A percentile compares a stretch with the other conserved stretches of the same genome.
Evolutionary conservation across 768 basidiomycete species (phyloP).

Genomic region (Ramaria rubella): DNA sequence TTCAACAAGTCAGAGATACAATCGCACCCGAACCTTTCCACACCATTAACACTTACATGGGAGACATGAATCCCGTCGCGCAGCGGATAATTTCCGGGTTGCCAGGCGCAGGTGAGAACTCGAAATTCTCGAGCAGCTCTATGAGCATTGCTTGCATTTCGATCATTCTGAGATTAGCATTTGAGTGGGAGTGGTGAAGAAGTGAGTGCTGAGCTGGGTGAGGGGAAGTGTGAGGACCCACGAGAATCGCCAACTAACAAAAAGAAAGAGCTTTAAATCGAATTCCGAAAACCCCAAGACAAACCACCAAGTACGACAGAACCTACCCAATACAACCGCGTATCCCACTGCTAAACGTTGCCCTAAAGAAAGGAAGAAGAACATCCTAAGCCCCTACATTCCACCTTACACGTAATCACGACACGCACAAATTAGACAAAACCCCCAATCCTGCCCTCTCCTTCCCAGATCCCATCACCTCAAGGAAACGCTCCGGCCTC

Average conservation of each 20-base stretch:
- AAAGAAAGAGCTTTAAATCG: background rate
- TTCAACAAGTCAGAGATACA: no score
- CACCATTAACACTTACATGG: no score
- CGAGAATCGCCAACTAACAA: conserved; percentile 16
- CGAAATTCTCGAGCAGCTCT: conserved; percentile 6
- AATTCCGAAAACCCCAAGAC: background rate
- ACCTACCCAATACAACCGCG: conserved; percentile 7
- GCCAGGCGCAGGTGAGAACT: conserved; percentile 19
- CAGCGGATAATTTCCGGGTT: conserved; percentile 26
- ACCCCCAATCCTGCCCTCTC: background rate
- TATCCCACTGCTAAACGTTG: background rate
- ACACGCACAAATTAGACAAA: background rate
- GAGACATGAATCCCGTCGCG: conserved; percentile 27
- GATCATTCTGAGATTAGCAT: conserved; percentile 10
- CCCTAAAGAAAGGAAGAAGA: background rate
- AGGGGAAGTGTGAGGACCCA: background rate
- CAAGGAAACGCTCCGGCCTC: conserved; percentile 25
- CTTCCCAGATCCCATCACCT: conserved; percentile 3
- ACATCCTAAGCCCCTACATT: background rate
- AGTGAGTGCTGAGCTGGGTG: background rate
- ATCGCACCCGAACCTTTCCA: no score
- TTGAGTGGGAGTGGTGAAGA: no score
- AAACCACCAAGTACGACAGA: background rate
- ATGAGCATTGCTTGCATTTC: no score
- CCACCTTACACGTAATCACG: no score